Percentiles rank a stretch among this genome's conserved stretches.
Evolutionary conservation across 768 basidiomycete genomes (phyloP).

Genomic region (Tylopilus rubrobrunneus): DNA sequence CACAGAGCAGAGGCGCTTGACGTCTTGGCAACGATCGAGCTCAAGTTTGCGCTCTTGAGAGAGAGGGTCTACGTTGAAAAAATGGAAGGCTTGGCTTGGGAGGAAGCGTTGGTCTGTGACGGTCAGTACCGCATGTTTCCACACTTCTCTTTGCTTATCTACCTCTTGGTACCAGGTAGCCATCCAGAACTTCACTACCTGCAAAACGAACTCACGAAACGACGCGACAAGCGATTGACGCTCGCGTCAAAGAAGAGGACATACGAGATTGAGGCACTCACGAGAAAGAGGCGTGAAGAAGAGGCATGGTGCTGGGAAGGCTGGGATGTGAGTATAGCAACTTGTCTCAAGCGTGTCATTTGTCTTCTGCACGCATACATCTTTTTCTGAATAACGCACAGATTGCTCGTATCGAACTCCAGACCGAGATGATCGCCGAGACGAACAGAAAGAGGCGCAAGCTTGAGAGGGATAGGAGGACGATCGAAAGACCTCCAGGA

Average conservation of each 20-base stretch:
- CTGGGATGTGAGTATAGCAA: conserved; percentile 68
- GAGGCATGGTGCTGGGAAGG: conserved; percentile 82
- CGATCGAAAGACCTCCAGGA: conserved; percentile 70
- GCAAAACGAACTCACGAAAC: conserved; percentile 69
- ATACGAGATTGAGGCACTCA: conserved; percentile 61
- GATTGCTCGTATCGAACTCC: conserved; percentile 74
- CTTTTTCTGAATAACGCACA: conserved; percentile 27
- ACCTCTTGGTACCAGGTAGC: conserved; percentile 44
- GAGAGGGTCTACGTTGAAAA: conserved; percentile 91
- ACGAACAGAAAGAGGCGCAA: conserved; percentile 81
- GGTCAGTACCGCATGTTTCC: conserved; percentile 44
- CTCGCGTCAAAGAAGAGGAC: conserved; percentile 72
- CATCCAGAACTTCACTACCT: conserved; percentile 87
- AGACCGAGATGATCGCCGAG: conserved; percentile 86
- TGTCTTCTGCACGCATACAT: neutral
- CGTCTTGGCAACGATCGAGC: conserved; percentile 82
- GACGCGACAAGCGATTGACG: conserved; percentile 78
- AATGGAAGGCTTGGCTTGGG: conserved; percentile 87
- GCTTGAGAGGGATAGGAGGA: conserved; percentile 81
- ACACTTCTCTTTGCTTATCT: neutral
- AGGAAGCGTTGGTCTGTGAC: conserved; percentile 74
- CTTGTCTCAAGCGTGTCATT: neutral
- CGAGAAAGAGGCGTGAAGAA: conserved; percentile 61
- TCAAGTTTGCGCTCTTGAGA: conserved; percentile 84
- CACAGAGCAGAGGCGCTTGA: conserved; percentile 87